Percentiles rank a stretch among this genome's conserved stretches.
phyloP scores from a whole-genome alignment of 352 stramenopile species.

The Phytophthora tentaculata region DNA sequence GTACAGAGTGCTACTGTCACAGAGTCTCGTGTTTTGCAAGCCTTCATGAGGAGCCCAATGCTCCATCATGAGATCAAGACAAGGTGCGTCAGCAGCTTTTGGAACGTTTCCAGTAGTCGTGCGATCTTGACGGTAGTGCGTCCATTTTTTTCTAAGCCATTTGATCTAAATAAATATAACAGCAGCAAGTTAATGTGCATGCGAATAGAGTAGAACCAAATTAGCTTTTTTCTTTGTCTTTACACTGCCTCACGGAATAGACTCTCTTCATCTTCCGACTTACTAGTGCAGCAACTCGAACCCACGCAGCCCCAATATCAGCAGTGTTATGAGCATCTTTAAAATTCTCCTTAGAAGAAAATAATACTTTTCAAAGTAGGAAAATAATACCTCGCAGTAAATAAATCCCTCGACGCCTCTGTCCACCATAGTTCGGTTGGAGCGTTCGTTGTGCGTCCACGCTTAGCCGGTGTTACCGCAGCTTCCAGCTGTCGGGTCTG shows the following conservation, averaged over 20 bases:
- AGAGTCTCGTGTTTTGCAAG: constrained; percentile 9
- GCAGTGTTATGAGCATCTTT: background rate
- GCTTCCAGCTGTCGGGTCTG: no score
- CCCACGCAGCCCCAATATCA: background rate
- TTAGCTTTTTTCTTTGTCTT: background rate
- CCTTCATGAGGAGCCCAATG: constrained; percentile 3
- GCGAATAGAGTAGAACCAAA: background rate
- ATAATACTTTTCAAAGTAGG: background rate
- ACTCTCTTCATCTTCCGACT: background rate
- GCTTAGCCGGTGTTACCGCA: background rate
- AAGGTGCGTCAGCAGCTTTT: background rate
- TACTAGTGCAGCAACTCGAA: background rate
- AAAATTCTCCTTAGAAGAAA: background rate
- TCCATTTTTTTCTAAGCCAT: background rate
- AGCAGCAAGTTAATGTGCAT: background rate
- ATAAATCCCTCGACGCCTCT: background rate
- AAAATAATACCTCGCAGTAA: background rate
- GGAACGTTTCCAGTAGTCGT: constrained; percentile 7
- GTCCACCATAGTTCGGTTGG: background rate
- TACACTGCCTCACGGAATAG: background rate
- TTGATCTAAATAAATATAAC: background rate
- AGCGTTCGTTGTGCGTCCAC: background rate
- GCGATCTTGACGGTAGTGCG: background rate
- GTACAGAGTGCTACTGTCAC: background rate
- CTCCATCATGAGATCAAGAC: constrained; percentile 5